Base-by-base conservation (phyloP, 441 rosid species). In the Daphne laureola region DNA sequence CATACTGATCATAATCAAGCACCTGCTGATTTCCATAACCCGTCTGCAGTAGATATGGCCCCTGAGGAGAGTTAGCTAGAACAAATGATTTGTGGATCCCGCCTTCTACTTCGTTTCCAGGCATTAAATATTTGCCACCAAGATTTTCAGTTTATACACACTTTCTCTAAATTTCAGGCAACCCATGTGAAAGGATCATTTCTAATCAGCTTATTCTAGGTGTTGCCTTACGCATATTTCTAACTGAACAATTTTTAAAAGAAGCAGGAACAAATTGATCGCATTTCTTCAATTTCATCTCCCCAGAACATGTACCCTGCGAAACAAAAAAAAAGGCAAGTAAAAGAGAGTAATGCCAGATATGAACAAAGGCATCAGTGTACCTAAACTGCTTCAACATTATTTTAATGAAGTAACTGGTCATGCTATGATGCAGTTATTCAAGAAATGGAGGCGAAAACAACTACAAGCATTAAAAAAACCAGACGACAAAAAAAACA, bases 101-200 rank as follows among this genome's bases (percentile, higher is more conserved):
- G 59, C 64, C 57, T 61, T 59, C 68, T 63, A 48, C 51, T 69
- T 55, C 67, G 67, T 69, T 58, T 55, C 65, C 71, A 65, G 67
- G 81, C 76, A 76, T 73, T 65, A 55, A 70, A 64, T 46, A 54
- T 38, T 41, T 41, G 41, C 62, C 51, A 53, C 65, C 54, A 55
- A 64, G 21, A n/a, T 53, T 23, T 63, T 55, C 51, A 69, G 64
- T 59, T 70, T 54, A 53, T 49, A 57, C 53, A 57, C 53, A 18
- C 57, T 58, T 55, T 43, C 16, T 17, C 44, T 12, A 40, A 58
- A 50, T 45, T 36, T 31, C 15, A 46, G 59, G 55, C 44, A 50
- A 69, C 54, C 70, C 65, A 74, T 65, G 26, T 51, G 52, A 36
- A 49, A 48, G 11, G 43, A 45, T 43, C 53, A 65, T 48, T 47